Percentiles rank a stretch among this genome's conserved stretches.
phyloP scores from a whole-genome alignment of 495 filamentous ascomycete species.

The Elasticomyces elasticus region DNA sequence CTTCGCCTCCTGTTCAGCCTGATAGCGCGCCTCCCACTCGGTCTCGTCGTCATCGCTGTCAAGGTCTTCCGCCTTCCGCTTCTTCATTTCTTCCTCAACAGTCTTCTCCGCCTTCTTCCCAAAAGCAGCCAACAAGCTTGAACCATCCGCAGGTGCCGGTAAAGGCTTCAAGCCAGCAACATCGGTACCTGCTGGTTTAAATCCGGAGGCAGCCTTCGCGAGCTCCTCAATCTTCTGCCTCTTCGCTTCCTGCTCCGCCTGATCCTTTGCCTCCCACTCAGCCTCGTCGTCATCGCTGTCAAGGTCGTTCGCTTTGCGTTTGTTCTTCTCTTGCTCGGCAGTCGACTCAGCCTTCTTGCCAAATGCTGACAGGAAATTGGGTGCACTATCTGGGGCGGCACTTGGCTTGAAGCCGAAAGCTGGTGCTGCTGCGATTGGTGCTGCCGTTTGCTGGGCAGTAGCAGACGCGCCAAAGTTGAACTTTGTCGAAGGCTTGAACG shows the following conservation, averaged over 20 bases:
- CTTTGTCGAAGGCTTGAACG: neutral
- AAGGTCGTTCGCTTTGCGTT: slow-evolving; percentile 22
- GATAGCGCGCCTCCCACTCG: slow-evolving; percentile 19
- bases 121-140: slow-evolving; percentile 17
- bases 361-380: slow-evolving; percentile 19
- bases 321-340: slow-evolving; percentile 14
- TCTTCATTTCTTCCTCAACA: slow-evolving; percentile 15
- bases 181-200: slow-evolving; percentile 1
- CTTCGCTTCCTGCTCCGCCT: slow-evolving; percentile 19
- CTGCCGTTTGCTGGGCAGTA: neutral
- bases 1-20: slow-evolving; percentile 19
- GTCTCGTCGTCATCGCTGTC: slow-evolving; percentile 23
- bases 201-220: slow-evolving; percentile 9
- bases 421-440: neutral
- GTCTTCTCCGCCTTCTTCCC: slow-evolving; percentile 13
- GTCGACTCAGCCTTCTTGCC: slow-evolving; percentile 14
- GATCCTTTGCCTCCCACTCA: slow-evolving; percentile 19
- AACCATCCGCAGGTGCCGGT: neutral
- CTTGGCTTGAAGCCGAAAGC: slow-evolving; percentile 6
- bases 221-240: slow-evolving; percentile 17
- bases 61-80: slow-evolving; percentile 20
- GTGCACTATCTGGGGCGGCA: neutral
- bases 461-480: neutral
- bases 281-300: slow-evolving; percentile 24
- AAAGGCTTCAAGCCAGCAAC: neutral